phyloP scores from a whole-genome alignment of 2,329 filamentous ascomycete species.

The Colletotrichum sp. region DNA sequence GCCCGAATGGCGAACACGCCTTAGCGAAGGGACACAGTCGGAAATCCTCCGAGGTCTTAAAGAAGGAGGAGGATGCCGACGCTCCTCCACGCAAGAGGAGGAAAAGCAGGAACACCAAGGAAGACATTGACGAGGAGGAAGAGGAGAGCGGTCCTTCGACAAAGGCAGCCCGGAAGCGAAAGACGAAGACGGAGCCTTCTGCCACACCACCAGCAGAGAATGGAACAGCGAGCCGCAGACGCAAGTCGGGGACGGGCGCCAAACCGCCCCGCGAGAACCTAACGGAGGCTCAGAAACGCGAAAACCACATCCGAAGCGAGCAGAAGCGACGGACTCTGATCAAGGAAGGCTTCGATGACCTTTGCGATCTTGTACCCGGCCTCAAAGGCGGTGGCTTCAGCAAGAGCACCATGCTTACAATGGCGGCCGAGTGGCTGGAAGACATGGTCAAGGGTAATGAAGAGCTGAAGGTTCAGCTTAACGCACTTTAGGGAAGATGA shows the following conservation, averaged over 20 bases:
- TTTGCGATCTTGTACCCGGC: slow-evolving; percentile 78
- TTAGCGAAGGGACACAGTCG: slow-evolving; percentile 24
- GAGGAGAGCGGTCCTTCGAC: slow-evolving; percentile 37
- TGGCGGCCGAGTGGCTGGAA: slow-evolving; percentile 80
- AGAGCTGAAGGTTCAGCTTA: slow-evolving; percentile 57
- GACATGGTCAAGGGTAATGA: slow-evolving; percentile 73
- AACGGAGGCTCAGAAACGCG: slow-evolving; percentile 79
- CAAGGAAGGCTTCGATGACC: slow-evolving; percentile 80
- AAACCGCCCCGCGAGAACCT: slow-evolving; percentile 72
- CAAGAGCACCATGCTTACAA: slow-evolving; percentile 79
- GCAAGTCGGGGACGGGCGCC: slow-evolving; percentile 49
- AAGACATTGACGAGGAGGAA: slow-evolving; percentile 42
- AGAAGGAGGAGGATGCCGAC: slow-evolving; percentile 41
- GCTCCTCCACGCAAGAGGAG: slow-evolving; percentile 55
- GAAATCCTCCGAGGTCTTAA: slow-evolving; percentile 27
- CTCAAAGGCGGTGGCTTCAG: slow-evolving; percentile 77
- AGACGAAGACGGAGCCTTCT: slow-evolving; percentile 47
- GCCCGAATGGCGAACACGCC: slow-evolving; percentile 43
- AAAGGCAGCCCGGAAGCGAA: slow-evolving; percentile 47
- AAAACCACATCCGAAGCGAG: slow-evolving; percentile 87
- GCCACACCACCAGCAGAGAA: slow-evolving; percentile 36
- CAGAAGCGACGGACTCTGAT: slow-evolving; percentile 85
- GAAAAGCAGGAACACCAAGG: slow-evolving; percentile 56
- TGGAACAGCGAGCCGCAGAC: slow-evolving; percentile 46
- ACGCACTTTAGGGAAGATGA: slow-evolving; percentile 33